A percentile compares a stretch with the other conserved stretches of the same genome.
Evolutionary conservation across 768 basidiomycete genomes (phyloP).

Genomic region (Trametes meyenii): DNA sequence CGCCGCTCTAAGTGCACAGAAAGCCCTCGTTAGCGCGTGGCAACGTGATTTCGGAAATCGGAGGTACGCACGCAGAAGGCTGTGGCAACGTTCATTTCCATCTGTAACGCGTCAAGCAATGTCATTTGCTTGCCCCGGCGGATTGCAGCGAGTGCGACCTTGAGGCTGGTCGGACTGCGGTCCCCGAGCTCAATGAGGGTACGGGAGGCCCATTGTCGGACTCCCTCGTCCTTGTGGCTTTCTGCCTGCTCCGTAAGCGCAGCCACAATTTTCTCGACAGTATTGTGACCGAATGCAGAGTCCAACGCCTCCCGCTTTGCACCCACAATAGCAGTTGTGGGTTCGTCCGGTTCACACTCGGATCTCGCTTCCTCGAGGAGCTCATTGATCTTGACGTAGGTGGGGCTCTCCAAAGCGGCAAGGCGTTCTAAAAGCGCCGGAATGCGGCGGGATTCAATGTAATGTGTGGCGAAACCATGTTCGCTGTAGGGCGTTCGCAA

Average conservation of each 20-base stretch:
- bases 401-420: constrained; percentile 53
- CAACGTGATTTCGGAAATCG: background rate
- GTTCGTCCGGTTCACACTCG: constrained; percentile 63
- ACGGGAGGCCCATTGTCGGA: constrained; percentile 73
- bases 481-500: constrained; percentile 55
- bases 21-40: constrained; percentile 1
- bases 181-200: constrained; percentile 64
- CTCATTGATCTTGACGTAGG: constrained; percentile 58
- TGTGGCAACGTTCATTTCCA: constrained; percentile 87
- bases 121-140: constrained; percentile 65
- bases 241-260: constrained; percentile 50
- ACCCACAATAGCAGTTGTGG: constrained; percentile 56
- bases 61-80: constrained; percentile 79
- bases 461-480: constrained; percentile 94
- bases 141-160: constrained; percentile 83
- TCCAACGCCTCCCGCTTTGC: constrained; percentile 79
- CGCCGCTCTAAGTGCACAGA: constrained; percentile 55
- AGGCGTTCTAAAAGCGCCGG: constrained; percentile 72
- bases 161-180: constrained; percentile 91
- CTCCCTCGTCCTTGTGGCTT: constrained; percentile 42
- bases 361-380: constrained; percentile 65
- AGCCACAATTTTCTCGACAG: constrained; percentile 71
- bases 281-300: constrained; percentile 67
- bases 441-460: constrained; percentile 75
- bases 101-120: constrained; percentile 69